Percentiles rank a stretch among this genome's conserved stretches.
Evolutionary conservation across 345 rosid species (phyloP).

Genomic region (Populus tremula): DNA sequence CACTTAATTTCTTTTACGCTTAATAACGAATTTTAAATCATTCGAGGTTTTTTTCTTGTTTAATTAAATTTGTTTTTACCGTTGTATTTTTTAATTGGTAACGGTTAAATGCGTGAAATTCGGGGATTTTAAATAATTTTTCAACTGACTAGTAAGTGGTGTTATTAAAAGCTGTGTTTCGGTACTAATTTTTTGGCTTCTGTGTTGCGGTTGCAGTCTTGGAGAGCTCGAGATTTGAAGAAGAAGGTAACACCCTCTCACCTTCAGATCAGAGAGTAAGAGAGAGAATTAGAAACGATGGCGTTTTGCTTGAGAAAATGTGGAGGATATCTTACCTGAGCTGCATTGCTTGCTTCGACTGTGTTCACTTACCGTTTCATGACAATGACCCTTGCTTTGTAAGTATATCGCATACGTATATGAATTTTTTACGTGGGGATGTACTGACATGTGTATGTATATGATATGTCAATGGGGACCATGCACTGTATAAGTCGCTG

Average conservation of each 20-base stretch:
- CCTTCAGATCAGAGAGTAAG: slow-evolving; percentile 31
- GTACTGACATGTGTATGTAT: background rate
- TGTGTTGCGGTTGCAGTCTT: slow-evolving; percentile 7
- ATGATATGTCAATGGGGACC: background rate
- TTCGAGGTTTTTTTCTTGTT: background rate
- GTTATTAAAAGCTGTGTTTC: background rate
- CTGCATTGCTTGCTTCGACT: slow-evolving; percentile 15
- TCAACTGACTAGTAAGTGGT: slow-evolving; percentile 8
- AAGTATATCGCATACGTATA: background rate
- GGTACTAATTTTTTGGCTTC: background rate
- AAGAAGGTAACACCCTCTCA: background rate
- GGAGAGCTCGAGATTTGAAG: slow-evolving; percentile 25
- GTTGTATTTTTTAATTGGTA: slow-evolving; percentile 8
- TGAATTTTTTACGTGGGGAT: background rate
- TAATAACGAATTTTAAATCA: background rate
- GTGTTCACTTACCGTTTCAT: slow-evolving; percentile 13
- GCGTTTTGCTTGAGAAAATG: slow-evolving; percentile 9
- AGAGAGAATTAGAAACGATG: slow-evolving; percentile 16
- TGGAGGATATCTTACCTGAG: slow-evolving; percentile 5
- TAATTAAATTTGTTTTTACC: background rate
- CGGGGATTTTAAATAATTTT: background rate
- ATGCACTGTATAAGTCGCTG: background rate
- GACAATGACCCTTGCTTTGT: slow-evolving; percentile 3
- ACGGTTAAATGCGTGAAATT: slow-evolving; percentile 28
- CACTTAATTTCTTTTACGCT: background rate